These are phyloP conservation scores for Epichloe uncinata DNA, from an alignment of 2,329 filamentous ascomycete genomes.

Conservation along the genomic window DNA sequence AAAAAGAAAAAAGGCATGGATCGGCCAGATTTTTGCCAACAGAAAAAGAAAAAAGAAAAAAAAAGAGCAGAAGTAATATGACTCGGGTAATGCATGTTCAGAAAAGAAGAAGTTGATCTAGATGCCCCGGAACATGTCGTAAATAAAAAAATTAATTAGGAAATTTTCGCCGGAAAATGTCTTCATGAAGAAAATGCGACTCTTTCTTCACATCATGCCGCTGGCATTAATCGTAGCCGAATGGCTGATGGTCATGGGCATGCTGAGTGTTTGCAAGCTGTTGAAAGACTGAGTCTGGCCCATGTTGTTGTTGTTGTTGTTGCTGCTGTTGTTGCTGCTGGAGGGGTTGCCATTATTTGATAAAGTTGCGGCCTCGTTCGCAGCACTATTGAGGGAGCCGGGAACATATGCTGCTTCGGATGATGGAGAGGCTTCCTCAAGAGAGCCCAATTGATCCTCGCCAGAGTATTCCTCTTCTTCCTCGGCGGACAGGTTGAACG, in stretches of 20 bases:
- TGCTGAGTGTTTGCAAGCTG: conserved; percentile 47
- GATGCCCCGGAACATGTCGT: not conserved
- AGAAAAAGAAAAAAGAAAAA: conserved; percentile 11
- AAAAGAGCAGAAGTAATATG: conserved; percentile 5
- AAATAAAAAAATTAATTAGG: conserved; percentile 6
- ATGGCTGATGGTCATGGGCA: conserved; percentile 51
- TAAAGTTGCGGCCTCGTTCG: conserved; percentile 16
- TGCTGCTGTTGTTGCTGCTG: conserved; percentile 4
- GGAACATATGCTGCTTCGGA: conserved; percentile 52
- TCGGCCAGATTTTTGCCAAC: conserved; percentile 3
- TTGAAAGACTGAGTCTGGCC: conserved; percentile 30
- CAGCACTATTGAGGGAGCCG: conserved; percentile 34
- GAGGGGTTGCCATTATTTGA: conserved; percentile 8
- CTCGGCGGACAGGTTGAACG: conserved; percentile 59
- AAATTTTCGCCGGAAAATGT: conserved; percentile 1
- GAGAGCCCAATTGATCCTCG: conserved; percentile 69
- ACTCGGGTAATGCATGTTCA: not conserved
- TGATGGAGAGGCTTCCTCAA: conserved; percentile 65
- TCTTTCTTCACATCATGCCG: conserved; percentile 27
- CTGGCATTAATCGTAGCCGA: conserved; percentile 33
- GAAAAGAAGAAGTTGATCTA: not conserved
- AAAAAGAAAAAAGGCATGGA: not conserved
- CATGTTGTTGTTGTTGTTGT: conserved; percentile 7
- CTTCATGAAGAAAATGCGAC: not conserved
- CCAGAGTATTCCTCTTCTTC: conserved; percentile 74